Percentiles rank a stretch among this genome's conserved stretches.
Evolutionary conservation across 768 basidiomycete species (phyloP).

Genomic region (Cyclocybe aegerita): DNA sequence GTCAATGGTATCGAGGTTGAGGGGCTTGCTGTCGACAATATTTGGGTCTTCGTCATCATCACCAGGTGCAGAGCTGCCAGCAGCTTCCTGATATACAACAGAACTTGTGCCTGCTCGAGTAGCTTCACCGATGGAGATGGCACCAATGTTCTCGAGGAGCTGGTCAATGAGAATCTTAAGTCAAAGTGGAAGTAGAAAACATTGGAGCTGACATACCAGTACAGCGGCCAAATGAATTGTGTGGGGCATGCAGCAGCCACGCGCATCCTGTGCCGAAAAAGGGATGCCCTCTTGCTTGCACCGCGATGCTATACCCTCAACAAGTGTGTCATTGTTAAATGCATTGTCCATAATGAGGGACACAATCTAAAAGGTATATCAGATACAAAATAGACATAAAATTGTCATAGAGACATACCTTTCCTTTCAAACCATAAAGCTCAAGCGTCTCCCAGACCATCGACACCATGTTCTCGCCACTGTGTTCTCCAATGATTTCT

Average conservation of each 20-base stretch:
- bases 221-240: constrained; percentile 36
- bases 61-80: constrained; percentile 7
- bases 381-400: neutral
- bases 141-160: constrained; percentile 25
- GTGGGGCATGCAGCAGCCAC: constrained; percentile 37
- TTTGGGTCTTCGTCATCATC: constrained; percentile 4
- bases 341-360: constrained; percentile 36
- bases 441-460: constrained; percentile 27
- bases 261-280: constrained; percentile 21
- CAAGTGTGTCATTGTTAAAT: constrained; percentile 33
- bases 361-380: constrained; percentile 20
- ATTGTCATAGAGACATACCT: constrained; percentile 1
- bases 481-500: constrained; percentile 32
- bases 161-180: neutral
- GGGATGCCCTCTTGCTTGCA: constrained; percentile 15
- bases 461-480: constrained; percentile 34
- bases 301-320: constrained; percentile 16
- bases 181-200: neutral
- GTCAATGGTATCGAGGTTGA: neutral
- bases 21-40: neutral
- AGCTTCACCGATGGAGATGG: constrained; percentile 15
- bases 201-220: constrained; percentile 18
- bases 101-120: constrained; percentile 14
- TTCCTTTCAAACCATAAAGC: constrained; percentile 21
- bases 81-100: constrained; percentile 21